Percentiles rank a stretch among this genome's conserved stretches.
phyloP scores from a whole-genome alignment of 106 monocot species.

The Apostasia shenzhenica region DNA sequence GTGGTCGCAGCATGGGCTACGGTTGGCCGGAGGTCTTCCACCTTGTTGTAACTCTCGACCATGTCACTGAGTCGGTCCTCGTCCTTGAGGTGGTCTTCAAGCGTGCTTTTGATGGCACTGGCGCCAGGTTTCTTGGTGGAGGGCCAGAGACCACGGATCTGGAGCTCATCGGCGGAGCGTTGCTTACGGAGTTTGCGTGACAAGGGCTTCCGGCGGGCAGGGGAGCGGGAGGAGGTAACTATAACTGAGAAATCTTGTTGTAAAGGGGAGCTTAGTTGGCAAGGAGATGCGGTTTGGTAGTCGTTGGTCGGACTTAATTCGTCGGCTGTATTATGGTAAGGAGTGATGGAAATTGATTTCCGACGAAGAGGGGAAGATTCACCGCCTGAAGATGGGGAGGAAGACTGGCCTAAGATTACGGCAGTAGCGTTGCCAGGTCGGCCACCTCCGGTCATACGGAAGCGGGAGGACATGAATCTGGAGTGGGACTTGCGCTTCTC shows the following conservation, averaged over 20 bases:
- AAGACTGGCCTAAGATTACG: no score
- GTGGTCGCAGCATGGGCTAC: neutral
- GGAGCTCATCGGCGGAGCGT: neutral
- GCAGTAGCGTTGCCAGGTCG: no score
- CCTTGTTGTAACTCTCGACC: neutral
- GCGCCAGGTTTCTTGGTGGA: constrained; percentile 7
- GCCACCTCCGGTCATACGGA: no score
- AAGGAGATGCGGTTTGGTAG: no score
- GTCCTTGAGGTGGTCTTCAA: constrained; percentile 6
- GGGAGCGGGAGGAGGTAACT: no score
- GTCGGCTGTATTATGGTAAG: no score
- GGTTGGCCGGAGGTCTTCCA: constrained; percentile 5
- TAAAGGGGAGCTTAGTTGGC: no score
- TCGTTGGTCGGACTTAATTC: no score
- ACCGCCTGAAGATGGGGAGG: neutral
- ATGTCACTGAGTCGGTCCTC: neutral
- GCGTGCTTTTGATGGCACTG: neutral
- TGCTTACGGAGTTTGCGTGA: neutral
- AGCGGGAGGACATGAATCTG: no score
- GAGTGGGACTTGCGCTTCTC: no score
- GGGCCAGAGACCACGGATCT: constrained; percentile 8
- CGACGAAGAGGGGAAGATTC: constrained; percentile 1
- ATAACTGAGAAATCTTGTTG: no score
- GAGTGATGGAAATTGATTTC: neutral
- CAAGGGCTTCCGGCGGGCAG: neutral